A percentile compares a stretch with the other conserved stretches of the same genome.
Conservation (phyloP, 164 flowering plant genomes). For the Chimonanthus salicifolius region DNA sequence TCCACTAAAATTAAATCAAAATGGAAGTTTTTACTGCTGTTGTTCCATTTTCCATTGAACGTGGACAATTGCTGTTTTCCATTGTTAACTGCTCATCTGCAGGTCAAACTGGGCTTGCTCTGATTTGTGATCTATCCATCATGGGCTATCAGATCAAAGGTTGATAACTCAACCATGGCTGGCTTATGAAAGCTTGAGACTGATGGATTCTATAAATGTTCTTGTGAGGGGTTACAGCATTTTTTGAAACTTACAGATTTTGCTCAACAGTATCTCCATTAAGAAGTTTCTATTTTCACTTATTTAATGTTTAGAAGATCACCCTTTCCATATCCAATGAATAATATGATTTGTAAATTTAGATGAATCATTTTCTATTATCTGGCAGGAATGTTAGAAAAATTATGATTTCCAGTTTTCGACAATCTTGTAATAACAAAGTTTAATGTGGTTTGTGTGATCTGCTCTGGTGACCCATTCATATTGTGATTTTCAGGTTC, state of each 20-base stretch:
- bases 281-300: not conserved
- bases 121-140: not conserved
- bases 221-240: not conserved
- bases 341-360: no score
- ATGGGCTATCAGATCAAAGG: not conserved
- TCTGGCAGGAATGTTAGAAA: not conserved
- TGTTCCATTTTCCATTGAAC: not conserved
- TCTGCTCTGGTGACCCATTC: not conserved
- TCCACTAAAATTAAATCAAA: not conserved
- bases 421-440: not conserved
- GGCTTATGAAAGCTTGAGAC: not conserved
- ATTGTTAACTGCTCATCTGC: not conserved
- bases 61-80: not conserved
- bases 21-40: not conserved
- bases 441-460: not conserved
- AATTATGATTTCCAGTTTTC: not conserved
- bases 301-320: not conserved
- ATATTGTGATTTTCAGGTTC: conserved; percentile 7
- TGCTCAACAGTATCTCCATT: not conserved
- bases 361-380: not conserved
- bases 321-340: not conserved
- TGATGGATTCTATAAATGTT: not conserved
- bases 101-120: not conserved
- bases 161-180: not conserved
- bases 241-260: not conserved